Evolutionary conservation across 2,329 filamentous ascomycete genomes (phyloP).

Genomic region (Xylogone sp.): DNA sequence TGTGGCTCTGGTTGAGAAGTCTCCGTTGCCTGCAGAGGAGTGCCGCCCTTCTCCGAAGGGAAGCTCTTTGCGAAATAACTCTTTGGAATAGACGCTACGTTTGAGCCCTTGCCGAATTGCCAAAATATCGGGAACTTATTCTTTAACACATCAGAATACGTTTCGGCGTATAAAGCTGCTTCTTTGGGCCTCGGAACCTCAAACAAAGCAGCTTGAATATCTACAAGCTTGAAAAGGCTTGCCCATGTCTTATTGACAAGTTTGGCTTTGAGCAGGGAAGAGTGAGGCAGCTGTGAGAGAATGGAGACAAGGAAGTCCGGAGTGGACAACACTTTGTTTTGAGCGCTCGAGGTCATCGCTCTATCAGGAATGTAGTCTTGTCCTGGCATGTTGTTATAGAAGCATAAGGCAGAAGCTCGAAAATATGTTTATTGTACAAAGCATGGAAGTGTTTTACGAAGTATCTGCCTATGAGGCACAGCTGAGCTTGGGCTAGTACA

Average conservation of each 20-base stretch:
- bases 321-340: slow-evolving; percentile 5
- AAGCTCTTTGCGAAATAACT: slow-evolving; percentile 1
- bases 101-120: not conserved
- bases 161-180: slow-evolving; percentile 5
- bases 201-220: slow-evolving; percentile 7
- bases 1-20: slow-evolving; percentile 3
- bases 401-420: too few species aligned
- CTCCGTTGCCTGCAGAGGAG: not conserved
- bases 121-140: slow-evolving; percentile 5
- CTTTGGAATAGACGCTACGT: not conserved
- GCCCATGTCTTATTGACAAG: slow-evolving; percentile 6
- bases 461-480: too few species aligned
- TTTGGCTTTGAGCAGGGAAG: slow-evolving; percentile 6
- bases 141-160: slow-evolving; percentile 8
- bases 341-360: slow-evolving; percentile 1
- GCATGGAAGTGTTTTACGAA: too few species aligned
- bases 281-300: slow-evolving; percentile 7
- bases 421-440: too few species aligned
- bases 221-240: slow-evolving; percentile 3
- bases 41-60: slow-evolving; percentile 3
- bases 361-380: not conserved
- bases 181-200: slow-evolving; percentile 5
- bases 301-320: slow-evolving; percentile 5
- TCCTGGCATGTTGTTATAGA: too few species aligned
- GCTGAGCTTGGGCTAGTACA: too few species aligned